Conservation (phyloP, 257 asterid species). For the Penstemon barbatus region DNA sequence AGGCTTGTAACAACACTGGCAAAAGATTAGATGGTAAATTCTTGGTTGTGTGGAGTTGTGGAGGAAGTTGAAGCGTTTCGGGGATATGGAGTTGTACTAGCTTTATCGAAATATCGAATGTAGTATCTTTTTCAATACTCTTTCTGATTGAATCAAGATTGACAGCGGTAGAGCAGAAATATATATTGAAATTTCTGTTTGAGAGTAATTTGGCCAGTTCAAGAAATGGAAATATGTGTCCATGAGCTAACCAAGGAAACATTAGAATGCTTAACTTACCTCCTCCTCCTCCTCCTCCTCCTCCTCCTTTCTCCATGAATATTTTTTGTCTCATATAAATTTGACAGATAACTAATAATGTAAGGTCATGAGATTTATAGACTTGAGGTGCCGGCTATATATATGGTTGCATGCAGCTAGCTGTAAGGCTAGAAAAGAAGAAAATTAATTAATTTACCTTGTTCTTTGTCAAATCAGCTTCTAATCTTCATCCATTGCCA, state of each 20-base stretch:
- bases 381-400: no score
- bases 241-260: conserved; percentile 16
- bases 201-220: conserved; percentile 44
- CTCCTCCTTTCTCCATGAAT: neutral
- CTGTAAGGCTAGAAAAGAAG: no score
- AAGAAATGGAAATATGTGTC: neutral
- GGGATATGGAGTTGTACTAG: conserved; percentile 19
- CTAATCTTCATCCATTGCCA: no score
- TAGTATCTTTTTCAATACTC: neutral
- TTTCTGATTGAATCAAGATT: conserved; percentile 21
- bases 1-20: conserved; percentile 5
- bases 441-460: no score
- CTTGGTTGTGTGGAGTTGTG: conserved; percentile 23
- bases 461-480: no score
- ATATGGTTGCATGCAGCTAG: no score
- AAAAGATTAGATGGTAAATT: conserved; percentile 19
- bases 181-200: conserved; percentile 23
- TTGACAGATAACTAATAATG: no score
- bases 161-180: conserved; percentile 22
- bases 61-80: conserved; percentile 20
- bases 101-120: neutral
- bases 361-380: no score
- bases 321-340: no score
- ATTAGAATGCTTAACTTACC: conserved; percentile 1
- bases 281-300: no score